Percentiles rank a stretch among this genome's conserved stretches.
These are phyloP conservation scores for Penicillium sp. DNA, from an alignment of 2,329 filamentous ascomycete species.

Conservation along the genomic window DNA sequence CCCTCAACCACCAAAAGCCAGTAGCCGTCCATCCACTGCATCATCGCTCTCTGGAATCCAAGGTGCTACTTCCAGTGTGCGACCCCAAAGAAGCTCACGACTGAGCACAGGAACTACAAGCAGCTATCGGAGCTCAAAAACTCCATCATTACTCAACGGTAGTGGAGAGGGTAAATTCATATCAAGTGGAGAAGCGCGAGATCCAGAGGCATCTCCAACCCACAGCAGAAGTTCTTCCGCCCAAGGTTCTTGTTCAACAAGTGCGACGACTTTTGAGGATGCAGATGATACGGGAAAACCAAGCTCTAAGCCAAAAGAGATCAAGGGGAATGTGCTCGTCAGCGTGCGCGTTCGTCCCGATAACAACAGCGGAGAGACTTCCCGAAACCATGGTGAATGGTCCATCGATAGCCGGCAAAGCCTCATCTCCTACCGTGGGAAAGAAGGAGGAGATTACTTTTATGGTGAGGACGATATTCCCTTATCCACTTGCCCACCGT, in stretches of 20 bases:
- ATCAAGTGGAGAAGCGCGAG: conserved; percentile 59
- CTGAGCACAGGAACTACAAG: conserved; percentile 54
- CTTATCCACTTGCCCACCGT: not conserved
- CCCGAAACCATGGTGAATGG: conserved; percentile 77
- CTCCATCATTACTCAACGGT: conserved; percentile 75
- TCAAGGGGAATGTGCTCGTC: conserved; percentile 92
- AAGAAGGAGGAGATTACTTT: conserved; percentile 86
- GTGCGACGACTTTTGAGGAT: conserved; percentile 84
- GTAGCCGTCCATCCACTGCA: conserved; percentile 61
- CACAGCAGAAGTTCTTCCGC: conserved; percentile 90
- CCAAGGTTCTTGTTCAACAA: conserved; percentile 88
- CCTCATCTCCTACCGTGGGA: conserved; percentile 77
- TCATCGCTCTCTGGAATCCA: conserved; percentile 42
- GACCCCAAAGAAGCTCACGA: conserved; percentile 56
- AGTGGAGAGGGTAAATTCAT: conserved; percentile 75
- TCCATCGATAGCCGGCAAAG: conserved; percentile 81
- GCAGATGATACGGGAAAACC: conserved; percentile 54
- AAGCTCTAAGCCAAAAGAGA: conserved; percentile 56
- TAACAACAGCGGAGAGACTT: conserved; percentile 54
- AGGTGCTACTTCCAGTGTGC: conserved; percentile 37
- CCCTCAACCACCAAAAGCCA: conserved; percentile 77
- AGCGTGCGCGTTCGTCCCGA: conserved; percentile 93
- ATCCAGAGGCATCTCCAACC: conserved; percentile 76
- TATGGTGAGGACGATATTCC: conserved; percentile 64
- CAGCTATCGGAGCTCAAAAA: conserved; percentile 51